phyloP scores from a whole-genome alignment of 176 grass and related monocot genomes.

The Aegilops sharonensis region DNA sequence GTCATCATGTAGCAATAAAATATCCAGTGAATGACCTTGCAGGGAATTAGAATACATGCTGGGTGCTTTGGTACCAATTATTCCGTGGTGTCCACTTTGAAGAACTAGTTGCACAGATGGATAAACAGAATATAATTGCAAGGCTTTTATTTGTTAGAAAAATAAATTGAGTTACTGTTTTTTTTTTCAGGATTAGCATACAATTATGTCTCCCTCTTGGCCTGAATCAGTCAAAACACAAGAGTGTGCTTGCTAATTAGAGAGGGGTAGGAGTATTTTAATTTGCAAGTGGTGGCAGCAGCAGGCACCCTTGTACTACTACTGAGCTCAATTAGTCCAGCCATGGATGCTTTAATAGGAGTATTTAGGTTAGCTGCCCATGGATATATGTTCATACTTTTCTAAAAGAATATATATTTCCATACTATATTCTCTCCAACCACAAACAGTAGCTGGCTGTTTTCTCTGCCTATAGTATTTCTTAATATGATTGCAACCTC shows the following conservation, averaged over 20 bases:
- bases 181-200: background rate
- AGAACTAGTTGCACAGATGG: background rate
- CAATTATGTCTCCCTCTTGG: background rate
- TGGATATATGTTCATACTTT: background rate
- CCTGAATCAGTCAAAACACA: background rate
- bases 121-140: background rate
- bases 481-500: conserved; percentile 27
- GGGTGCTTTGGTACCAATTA: background rate
- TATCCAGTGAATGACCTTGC: background rate
- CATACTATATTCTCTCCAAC: background rate
- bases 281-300: conserved; percentile 28
- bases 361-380: background rate
- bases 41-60: background rate
- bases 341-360: background rate
- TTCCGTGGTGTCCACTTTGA: background rate
- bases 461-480: conserved; percentile 11
- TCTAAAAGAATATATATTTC: too few relatives aligned
- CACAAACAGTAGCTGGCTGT: conserved; percentile 6
- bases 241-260: background rate
- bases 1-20: background rate
- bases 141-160: conserved; percentile 6
- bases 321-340: background rate
- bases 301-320: background rate
- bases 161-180: background rate
- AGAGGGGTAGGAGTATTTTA: background rate